Evolutionary conservation across 208 protist species (phyloP).

Genomic region (Leptomonas pyrrhocoris): DNA sequence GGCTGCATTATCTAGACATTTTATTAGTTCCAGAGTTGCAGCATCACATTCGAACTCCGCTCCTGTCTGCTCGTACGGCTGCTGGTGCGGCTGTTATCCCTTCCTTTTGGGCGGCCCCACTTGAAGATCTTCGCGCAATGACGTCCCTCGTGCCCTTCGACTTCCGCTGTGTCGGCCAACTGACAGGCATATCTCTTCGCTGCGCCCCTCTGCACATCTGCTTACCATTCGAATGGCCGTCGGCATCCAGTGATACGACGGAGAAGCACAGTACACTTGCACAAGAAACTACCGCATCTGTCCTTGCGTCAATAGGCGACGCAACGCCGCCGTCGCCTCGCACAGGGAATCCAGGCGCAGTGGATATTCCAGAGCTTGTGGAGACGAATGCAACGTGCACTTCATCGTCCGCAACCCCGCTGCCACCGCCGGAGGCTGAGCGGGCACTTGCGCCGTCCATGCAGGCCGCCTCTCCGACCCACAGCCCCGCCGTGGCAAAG

Average conservation of each 20-base stretch:
- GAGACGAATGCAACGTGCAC: not conserved
- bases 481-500: not conserved
- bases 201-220: conserved; percentile 26
- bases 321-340: not conserved
- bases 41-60: too few relatives aligned
- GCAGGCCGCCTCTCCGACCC: not conserved
- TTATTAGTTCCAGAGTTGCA: too few relatives aligned
- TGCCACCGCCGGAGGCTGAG: not conserved
- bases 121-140: conserved; percentile 6
- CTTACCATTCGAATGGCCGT: conserved; percentile 8
- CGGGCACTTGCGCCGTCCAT: not conserved
- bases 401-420: not conserved
- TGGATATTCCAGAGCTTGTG: not conserved
- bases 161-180: conserved; percentile 29
- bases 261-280: not conserved
- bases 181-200: conserved; percentile 31
- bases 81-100: not conserved
- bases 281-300: not conserved
- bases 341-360: not conserved
- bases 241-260: not conserved
- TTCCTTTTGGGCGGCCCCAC: not conserved
- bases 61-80: too few relatives aligned
- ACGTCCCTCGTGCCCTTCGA: conserved; percentile 35
- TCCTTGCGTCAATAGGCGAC: not conserved
- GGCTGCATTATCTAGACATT: too few relatives aligned